These are phyloP conservation scores for Fusarium nanum DNA, from an alignment of 2,329 filamentous ascomycete genomes.

Conservation along the genomic window DNA sequence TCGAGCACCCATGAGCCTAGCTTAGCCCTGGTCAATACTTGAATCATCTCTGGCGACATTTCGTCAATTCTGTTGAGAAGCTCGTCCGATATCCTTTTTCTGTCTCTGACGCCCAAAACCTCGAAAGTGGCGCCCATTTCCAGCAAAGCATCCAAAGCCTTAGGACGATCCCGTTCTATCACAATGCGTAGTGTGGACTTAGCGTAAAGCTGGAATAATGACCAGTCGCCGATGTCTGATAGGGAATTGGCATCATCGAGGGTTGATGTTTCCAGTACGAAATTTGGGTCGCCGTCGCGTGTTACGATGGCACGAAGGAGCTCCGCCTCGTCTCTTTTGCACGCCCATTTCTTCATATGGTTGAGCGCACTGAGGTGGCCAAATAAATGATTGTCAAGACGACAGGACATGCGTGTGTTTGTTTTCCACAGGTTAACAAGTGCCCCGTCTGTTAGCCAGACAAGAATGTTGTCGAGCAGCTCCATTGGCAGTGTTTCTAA, in stretches of 20 bases:
- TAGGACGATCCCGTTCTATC: accelerated
- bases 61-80: background rate
- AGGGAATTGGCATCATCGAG: no score
- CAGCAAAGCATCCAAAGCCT: background rate
- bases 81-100: background rate
- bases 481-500: no score
- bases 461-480: no score
- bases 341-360: background rate
- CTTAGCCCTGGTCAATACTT: no score
- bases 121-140: background rate
- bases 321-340: background rate
- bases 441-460: no score
- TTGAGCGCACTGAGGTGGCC: no score
- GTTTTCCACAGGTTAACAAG: no score
- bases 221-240: no score
- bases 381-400: background rate
- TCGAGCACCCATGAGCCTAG: no score
- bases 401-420: accelerated
- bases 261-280: no score
- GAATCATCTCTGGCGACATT: no score
- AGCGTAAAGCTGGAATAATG: no score
- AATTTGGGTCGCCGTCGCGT: background rate
- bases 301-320: background rate
- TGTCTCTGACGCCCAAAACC: background rate
- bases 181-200: background rate